Evolutionary conservation across 1,139 yeast species (phyloP).

Genomic region (Hemisphaericaspora xylofermentans): DNA sequence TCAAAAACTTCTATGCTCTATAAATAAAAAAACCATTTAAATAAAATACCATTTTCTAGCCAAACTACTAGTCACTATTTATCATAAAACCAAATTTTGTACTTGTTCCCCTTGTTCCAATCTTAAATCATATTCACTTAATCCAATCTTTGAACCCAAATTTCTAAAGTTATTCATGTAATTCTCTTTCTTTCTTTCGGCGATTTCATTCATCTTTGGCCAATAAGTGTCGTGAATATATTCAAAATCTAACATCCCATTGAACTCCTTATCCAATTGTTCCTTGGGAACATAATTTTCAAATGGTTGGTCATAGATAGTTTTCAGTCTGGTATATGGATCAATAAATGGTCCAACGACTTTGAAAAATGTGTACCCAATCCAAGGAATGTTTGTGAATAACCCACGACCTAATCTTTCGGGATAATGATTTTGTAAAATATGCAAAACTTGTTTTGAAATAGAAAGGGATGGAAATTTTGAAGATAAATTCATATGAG

Average conservation of each 20-base stretch:
- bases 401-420: slow-evolving; percentile 91
- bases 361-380: slow-evolving; percentile 87
- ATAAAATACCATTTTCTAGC: neutral
- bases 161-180: slow-evolving; percentile 63
- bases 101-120: slow-evolving; percentile 11
- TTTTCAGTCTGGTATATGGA: slow-evolving; percentile 88
- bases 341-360: slow-evolving; percentile 92
- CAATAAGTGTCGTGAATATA: slow-evolving; percentile 80
- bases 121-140: slow-evolving; percentile 55
- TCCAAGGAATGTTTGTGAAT: slow-evolving; percentile 88
- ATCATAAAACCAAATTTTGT: neutral
- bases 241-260: slow-evolving; percentile 80
- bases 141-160: slow-evolving; percentile 72
- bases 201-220: slow-evolving; percentile 64
- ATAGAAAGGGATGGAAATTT: slow-evolving; percentile 45
- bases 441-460: slow-evolving; percentile 77
- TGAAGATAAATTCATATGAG: slow-evolving; percentile 37
- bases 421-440: slow-evolving; percentile 92
- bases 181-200: slow-evolving; percentile 51
- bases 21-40: neutral
- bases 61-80: neutral
- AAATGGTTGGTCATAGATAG: slow-evolving; percentile 88
- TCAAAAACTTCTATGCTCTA: neutral
- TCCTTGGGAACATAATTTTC: slow-evolving; percentile 74
- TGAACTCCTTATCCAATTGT: slow-evolving; percentile 81